Conservation (phyloP, 352 stramenopile genomes). For the Poterioochromonas sp. region DNA sequence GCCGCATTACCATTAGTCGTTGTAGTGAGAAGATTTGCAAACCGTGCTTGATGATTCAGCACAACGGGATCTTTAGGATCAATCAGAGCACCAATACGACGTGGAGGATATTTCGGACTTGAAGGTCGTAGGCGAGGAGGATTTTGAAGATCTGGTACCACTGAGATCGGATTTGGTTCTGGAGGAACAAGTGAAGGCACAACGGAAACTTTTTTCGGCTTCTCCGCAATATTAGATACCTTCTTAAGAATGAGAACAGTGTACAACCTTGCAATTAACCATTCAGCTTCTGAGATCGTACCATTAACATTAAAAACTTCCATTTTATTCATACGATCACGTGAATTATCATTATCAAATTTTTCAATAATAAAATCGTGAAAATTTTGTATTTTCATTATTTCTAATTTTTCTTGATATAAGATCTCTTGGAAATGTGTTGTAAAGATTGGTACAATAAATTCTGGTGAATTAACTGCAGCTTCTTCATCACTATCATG, state of each 20-base stretch:
- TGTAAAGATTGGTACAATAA: slow-evolving; percentile 61
- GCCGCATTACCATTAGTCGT: too few relatives aligned
- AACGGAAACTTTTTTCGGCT: too few relatives aligned
- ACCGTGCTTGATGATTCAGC: too few relatives aligned
- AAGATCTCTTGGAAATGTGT: neutral
- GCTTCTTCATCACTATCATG: slow-evolving; percentile 57
- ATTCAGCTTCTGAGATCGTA: neutral
- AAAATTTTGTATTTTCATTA: neutral
- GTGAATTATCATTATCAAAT: neutral
- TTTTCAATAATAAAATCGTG: neutral
- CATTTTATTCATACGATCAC: neutral
- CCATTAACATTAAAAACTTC: neutral
- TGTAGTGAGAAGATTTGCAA: too few relatives aligned
- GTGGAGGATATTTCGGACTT: too few relatives aligned
- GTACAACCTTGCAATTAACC: slow-evolving; percentile 2
- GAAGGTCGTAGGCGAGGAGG: too few relatives aligned
- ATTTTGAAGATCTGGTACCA: too few relatives aligned
- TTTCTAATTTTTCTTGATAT: neutral
- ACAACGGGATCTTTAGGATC: too few relatives aligned
- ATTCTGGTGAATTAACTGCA: slow-evolving; percentile 75
- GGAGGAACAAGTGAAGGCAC: too few relatives aligned
- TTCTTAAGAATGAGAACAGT: neutral
- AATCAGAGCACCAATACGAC: too few relatives aligned
- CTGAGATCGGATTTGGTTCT: too few relatives aligned
- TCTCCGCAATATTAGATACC: too few relatives aligned